phyloP scores from a whole-genome alignment of 768 basidiomycete species.

The Russula compacta region DNA sequence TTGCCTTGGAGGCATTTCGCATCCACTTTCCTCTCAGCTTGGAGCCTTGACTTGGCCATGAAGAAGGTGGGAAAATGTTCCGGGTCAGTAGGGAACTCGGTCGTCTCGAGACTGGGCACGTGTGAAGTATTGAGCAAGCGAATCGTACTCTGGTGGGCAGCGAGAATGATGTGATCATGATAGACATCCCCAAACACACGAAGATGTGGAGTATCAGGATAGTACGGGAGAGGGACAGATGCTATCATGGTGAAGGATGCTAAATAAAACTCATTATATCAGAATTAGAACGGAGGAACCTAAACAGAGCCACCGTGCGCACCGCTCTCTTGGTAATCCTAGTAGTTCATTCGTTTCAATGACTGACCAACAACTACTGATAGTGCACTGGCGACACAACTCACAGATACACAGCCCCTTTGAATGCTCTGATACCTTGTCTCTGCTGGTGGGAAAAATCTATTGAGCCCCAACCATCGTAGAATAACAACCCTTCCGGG shows the following conservation, averaged over 20 bases:
- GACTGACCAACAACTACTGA: not conserved
- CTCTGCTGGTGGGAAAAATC: constrained; percentile 50
- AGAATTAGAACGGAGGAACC: not conserved
- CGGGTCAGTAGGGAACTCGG: not conserved
- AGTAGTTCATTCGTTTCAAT: not conserved
- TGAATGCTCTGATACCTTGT: constrained; percentile 31
- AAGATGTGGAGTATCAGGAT: constrained; percentile 30
- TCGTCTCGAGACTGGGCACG: not conserved
- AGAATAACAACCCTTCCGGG: constrained; percentile 51
- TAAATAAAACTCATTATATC: constrained; percentile 22
- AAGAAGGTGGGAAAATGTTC: not conserved
- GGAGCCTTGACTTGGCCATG: not conserved
- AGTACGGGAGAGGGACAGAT: constrained; percentile 35
- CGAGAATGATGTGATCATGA: constrained; percentile 46
- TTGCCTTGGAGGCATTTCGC: not conserved
- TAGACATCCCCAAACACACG: constrained; percentile 30
- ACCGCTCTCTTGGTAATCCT: constrained; percentile 80
- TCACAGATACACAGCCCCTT: constrained; percentile 53
- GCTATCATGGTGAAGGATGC: constrained; percentile 62
- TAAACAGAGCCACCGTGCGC: constrained; percentile 22
- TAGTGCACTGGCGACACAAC: constrained; percentile 21
- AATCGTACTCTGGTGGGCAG: constrained; percentile 18
- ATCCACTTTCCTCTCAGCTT: not conserved
- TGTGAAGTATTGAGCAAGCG: constrained; percentile 8
- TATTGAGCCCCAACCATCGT: constrained; percentile 57